Percentiles rank a stretch among this genome's conserved stretches.
Evolutionary conservation across 2,329 filamentous ascomycete species (phyloP).

Genomic region (Sarocladium strictum): DNA sequence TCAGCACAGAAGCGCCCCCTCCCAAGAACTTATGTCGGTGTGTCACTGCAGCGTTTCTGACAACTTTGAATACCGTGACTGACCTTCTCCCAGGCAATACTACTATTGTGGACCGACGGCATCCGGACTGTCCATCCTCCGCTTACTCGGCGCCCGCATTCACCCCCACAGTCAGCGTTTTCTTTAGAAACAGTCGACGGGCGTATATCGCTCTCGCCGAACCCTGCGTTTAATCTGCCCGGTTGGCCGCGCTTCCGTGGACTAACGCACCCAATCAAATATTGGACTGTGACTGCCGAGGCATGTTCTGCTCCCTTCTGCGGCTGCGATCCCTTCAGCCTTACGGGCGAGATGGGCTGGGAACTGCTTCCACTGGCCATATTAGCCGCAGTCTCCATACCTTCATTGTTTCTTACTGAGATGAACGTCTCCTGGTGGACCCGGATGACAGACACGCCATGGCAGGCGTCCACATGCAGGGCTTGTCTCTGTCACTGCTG

Average conservation of each 20-base stretch:
- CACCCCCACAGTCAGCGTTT: neutral
- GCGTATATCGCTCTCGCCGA: neutral
- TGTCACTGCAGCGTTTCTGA: too few species aligned
- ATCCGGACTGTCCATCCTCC: too few species aligned
- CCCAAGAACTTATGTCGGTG: too few species aligned
- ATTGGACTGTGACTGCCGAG: neutral
- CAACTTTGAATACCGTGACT: too few species aligned
- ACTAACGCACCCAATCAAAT: neutral
- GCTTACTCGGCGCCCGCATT: neutral
- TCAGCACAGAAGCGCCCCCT: too few species aligned
- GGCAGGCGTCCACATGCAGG: too few species aligned
- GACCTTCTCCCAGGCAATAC: too few species aligned
- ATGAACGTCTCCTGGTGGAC: too few species aligned
- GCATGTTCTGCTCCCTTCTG: neutral
- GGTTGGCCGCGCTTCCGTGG: neutral
- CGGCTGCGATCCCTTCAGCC: neutral
- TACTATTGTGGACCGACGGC: too few species aligned
- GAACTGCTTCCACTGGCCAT: neutral
- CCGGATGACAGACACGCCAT: too few species aligned
- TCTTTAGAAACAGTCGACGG: neutral
- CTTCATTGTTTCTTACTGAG: too few species aligned
- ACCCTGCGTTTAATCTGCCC: neutral
- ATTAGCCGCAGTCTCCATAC: neutral
- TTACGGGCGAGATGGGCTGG: neutral
- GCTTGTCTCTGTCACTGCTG: too few species aligned